Conservation (phyloP, 495 filamentous ascomycete species). For the Penicillium paradoxum region DNA sequence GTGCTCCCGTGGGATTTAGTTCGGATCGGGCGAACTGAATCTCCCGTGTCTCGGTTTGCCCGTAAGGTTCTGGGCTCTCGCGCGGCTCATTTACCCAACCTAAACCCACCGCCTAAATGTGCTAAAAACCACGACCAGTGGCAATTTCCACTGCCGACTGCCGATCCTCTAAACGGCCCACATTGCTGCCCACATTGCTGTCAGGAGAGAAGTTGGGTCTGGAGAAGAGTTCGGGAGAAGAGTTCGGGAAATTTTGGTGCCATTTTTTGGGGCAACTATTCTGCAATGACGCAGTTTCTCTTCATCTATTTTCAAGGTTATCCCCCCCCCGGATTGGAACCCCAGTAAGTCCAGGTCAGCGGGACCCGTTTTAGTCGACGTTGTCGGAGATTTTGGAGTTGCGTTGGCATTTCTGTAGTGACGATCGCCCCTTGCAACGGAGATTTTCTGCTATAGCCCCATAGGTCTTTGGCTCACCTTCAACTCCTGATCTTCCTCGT, state of each 20-base stretch:
- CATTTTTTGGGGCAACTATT: neutral
- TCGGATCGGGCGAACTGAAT: neutral
- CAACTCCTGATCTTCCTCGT: neutral
- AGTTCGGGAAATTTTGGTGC: neutral
- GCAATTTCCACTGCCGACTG: constrained; percentile 4
- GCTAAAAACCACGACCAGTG: too few species aligned
- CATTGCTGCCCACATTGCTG: too few species aligned
- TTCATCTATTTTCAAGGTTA: neutral
- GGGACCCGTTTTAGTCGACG: too few species aligned
- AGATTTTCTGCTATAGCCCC: neutral
- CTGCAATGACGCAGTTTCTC: constrained; percentile 3
- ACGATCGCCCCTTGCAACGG: neutral
- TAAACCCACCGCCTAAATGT: too few species aligned
- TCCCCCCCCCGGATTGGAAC: neutral
- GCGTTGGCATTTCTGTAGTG: too few species aligned
- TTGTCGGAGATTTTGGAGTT: too few species aligned
- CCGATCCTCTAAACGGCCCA: neutral
- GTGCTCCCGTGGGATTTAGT: neutral
- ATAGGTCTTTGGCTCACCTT: too few species aligned
- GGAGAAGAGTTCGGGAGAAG: neutral
- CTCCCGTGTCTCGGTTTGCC: too few species aligned
- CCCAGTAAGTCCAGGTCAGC: neutral
- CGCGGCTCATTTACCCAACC: neutral
- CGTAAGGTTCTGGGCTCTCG: too few species aligned
- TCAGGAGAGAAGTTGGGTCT: too few species aligned